Percentiles rank a stretch among this genome's conserved stretches.
Conservation (phyloP, 1,139 yeast genomes). For the Yamadazyma mexicana region DNA sequence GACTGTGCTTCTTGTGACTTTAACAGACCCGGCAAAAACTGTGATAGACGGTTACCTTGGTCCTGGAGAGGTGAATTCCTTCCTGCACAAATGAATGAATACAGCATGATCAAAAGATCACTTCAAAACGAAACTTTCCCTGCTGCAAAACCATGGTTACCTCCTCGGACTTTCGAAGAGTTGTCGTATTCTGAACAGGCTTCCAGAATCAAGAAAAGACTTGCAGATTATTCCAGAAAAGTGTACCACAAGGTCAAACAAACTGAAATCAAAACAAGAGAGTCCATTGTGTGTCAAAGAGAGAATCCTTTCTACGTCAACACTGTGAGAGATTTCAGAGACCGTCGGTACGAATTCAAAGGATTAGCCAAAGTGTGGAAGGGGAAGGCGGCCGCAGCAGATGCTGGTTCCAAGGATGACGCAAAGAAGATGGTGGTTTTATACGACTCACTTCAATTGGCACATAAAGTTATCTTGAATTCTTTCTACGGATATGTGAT, state of each 20-base stretch:
- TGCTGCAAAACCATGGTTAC: conserved; percentile 53
- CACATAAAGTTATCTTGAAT: conserved; percentile 94
- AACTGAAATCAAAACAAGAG: conserved; percentile 83
- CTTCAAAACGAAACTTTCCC: conserved; percentile 80
- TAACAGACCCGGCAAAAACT: conserved; percentile 89
- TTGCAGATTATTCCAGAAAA: conserved; percentile 84
- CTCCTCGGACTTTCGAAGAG: conserved; percentile 68
- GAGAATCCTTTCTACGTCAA: conserved; percentile 97
- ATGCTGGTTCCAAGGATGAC: conserved; percentile 60
- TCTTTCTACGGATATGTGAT: conserved; percentile 98
- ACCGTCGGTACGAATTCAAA: conserved; percentile 93
- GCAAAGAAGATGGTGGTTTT: conserved; percentile 92
- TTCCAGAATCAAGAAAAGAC: conserved; percentile 66
- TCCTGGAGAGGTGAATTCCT: conserved; percentile 97
- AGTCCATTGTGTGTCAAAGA: conserved; percentile 93
- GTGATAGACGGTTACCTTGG: conserved; percentile 94
- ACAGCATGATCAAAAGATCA: conserved; percentile 84
- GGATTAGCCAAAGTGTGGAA: conserved; percentile 95
- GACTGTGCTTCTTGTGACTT: conserved; percentile 98
- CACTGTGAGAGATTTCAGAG: conserved; percentile 93
- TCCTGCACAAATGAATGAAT: conserved; percentile 91
- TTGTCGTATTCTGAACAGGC: conserved; percentile 80
- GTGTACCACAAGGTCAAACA: conserved; percentile 80
- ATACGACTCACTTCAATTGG: conserved; percentile 92
- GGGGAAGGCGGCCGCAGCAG: conserved; percentile 63